Base-by-base conservation (phyloP, 345 rosid genomes). In the Microcos paniculata region DNA sequence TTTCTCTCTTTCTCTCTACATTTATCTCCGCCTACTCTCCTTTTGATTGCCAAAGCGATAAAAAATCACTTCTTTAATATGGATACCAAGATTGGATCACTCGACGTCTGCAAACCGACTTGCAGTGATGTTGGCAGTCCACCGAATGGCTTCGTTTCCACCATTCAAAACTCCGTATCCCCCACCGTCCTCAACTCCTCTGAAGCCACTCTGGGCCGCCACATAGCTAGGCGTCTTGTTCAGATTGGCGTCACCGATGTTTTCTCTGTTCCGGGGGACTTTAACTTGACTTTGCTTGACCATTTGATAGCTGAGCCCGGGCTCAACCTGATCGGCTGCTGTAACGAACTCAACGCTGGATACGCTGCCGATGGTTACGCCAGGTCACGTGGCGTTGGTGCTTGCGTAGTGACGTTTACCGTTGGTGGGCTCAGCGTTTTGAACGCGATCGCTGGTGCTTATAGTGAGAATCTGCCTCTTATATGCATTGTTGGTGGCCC, bases 401-500 rank as follows among this genome's bases (percentile, higher is more conserved):
- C 97, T 3, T 92, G 97, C 78, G 94, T 85, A 19, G 97, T 90
- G n/a, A 90, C 97, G 42, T 92, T 92, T 78, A 86, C 92, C 6
- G 97, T 92, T 23, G 97, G 97, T 16, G 97, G 97, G 19, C 90
- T 92, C 7, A 92, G 97, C 28, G 88, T 90, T 12, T 46, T 92
- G 31, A 92, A 92, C 77, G 94, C 94, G 0, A 90, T 92, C 13
- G 95, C 97, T 38, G 97, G 98, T 21, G 94, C 97, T 6, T 89
- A 88, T 70, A 90, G 94, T 70, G 97, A 91, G 83, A 90, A 91
- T 78, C 83, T 93, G 30, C 98, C 97, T 1, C 78, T 91, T 6
- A 86, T 90, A 4, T 93, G 98, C 74, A 86, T 93, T 40, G 98
- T 88, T 15, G 98, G 98, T 13, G 98, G 98, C 40, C 95, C 94